Evolutionary conservation across 495 filamentous ascomycete genomes (phyloP).

Genomic region (Podospora fimiseda): DNA sequence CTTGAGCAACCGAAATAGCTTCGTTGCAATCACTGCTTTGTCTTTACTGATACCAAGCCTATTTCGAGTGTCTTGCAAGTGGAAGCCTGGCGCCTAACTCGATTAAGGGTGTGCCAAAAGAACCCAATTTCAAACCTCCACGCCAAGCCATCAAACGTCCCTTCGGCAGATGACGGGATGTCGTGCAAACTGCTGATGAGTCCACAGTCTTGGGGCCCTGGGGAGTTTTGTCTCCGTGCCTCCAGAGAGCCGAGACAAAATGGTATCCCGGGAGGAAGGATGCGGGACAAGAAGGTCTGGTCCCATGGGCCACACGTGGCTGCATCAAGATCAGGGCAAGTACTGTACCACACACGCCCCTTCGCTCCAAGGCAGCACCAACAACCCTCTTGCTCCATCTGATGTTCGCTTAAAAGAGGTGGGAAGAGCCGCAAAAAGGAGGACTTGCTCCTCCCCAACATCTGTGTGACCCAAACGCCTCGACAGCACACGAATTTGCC

Average conservation of each 20-base stretch:
- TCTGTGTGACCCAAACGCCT: neutral
- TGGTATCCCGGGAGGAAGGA: neutral
- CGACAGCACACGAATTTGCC: neutral
- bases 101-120: neutral
- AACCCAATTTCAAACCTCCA: neutral
- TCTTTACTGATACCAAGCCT: neutral
- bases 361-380: neutral
- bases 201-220: too few species aligned
- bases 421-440: constrained; percentile 1
- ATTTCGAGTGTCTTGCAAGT: neutral
- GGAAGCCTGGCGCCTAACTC: constrained; percentile 12
- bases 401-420: neutral
- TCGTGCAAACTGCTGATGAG: too few species aligned
- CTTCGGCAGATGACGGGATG: neutral
- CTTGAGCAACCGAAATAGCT: constrained; percentile 1
- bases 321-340: neutral
- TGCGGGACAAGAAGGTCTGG: neutral
- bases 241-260: constrained; percentile 7
- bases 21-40: neutral
- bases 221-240: neutral
- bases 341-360: neutral
- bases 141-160: constrained; percentile 6
- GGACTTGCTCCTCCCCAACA: neutral
- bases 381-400: neutral
- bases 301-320: constrained; percentile 11